Base-by-base conservation (phyloP, 257 asterid genomes). In the Petunia axillaris region DNA sequence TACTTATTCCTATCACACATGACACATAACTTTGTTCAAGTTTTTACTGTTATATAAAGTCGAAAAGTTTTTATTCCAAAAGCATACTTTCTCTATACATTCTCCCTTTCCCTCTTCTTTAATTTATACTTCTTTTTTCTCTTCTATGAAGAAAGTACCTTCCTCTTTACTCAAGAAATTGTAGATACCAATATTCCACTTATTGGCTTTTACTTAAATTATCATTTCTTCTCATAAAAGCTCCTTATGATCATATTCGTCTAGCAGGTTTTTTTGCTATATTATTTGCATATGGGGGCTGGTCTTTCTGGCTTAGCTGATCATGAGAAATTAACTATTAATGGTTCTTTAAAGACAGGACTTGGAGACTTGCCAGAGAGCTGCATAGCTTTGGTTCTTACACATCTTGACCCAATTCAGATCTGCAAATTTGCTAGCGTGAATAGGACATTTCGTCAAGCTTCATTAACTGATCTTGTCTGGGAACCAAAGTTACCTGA, bases 401-500 rank as follows among this genome's bases (percentile, higher is more conserved):
- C 87, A 2, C 63, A 46, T 66, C 57, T 90, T 0, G 83, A 86
- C 1, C 82, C 91, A 9, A 53, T 59, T 11, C 86, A 89, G 67
- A 87, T 90, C 16, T 89, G 89, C 55, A 82, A 84, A 75, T 55
- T 84, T 64, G 86, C 89, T 3, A 25, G 84, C 39, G 75, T 89
- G 50, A 90, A 79, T 53, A 81, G 46, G 16, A 75, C 82, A 6
- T 87, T 90, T 39, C 86, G 77, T 40, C 87, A 9, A 55, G 93
- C 91, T 82, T 86, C 93, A 3, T 79, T 82, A 3, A 84, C 91
- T 46, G 93, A 91, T 50, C 3, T 55, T 36, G 82, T 86, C 0
- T 89, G 94, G 94, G 93, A 82, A 37, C n/a, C 83, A 1, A 90
- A 87, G 68, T 81, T 90, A 85, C 91, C 93, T 55, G 83, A 77